These are phyloP conservation scores for Malania oleifera DNA, from an alignment of 164 flowering plant genomes.

Conservation along the genomic window DNA sequence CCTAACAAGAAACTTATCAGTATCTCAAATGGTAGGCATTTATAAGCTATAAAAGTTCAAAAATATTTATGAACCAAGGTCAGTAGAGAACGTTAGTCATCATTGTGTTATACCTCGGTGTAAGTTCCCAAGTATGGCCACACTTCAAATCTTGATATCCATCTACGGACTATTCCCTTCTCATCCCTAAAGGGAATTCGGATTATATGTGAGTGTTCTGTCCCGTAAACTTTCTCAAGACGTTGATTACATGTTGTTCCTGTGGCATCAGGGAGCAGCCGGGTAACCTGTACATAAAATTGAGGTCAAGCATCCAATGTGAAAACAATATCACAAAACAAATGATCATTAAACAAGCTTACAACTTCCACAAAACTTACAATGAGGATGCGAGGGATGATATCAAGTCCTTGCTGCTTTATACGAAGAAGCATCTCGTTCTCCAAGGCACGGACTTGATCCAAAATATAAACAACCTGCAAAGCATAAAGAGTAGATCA, in stretches of 20 bases:
- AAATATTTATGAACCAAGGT: too few species aligned
- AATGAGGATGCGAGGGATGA: constrained; percentile 78
- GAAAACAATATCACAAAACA: neutral
- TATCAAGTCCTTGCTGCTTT: constrained; percentile 93
- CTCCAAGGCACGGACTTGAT: constrained; percentile 99
- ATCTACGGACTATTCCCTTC: constrained; percentile 83
- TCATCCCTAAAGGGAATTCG: constrained; percentile 93
- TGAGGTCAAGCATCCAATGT: constrained; percentile 11
- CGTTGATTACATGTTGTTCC: constrained; percentile 94
- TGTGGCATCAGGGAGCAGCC: constrained; percentile 98
- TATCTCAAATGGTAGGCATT: too few species aligned
- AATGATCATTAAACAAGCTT: too few species aligned
- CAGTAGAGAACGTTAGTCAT: too few species aligned
- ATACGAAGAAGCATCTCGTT: constrained; percentile 86
- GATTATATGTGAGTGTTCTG: constrained; percentile 72
- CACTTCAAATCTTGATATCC: constrained; percentile 98
- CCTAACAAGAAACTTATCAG: too few species aligned
- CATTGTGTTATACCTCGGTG: constrained; percentile 63
- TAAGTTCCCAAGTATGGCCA: constrained; percentile 98
- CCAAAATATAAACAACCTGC: constrained; percentile 94
- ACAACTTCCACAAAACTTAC: constrained; percentile 33
- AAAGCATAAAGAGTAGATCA: too few species aligned
- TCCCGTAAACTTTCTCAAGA: constrained; percentile 81
- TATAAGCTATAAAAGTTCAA: neutral
- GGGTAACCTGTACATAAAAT: constrained; percentile 52